Percentiles rank a stretch among this genome's conserved stretches.
phyloP scores from a whole-genome alignment of 495 filamentous ascomycete species.

The Neurospora sp. region DNA sequence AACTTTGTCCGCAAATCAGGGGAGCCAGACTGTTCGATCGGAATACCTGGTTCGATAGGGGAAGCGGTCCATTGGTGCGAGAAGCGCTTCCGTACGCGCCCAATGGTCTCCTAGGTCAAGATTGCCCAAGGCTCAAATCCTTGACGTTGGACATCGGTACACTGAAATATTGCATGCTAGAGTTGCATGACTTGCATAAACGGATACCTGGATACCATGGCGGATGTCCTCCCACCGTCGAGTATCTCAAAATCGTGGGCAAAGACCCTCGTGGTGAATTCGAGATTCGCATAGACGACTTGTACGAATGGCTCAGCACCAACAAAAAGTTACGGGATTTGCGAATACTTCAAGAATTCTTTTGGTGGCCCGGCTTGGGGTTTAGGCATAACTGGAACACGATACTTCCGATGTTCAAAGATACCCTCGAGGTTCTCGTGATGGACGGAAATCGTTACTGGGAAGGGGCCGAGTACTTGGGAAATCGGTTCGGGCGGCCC shows the following conservation, averaged over 20 bases:
- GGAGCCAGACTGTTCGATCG: neutral
- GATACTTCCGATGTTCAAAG: neutral
- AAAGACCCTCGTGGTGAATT: neutral
- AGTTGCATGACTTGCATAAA: too few relatives aligned
- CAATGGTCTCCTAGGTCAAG: neutral
- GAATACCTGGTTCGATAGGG: neutral
- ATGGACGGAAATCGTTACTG: neutral
- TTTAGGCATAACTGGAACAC: neutral
- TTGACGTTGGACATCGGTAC: neutral
- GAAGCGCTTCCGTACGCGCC: neutral
- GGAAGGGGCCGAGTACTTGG: rapidly evolving
- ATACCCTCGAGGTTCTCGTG: neutral
- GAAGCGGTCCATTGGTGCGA: neutral
- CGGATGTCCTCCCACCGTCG: neutral
- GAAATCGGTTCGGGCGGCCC: neutral
- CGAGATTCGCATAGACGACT: neutral
- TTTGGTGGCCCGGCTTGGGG: too few relatives aligned
- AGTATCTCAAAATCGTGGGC: neutral
- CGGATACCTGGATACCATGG: neutral
- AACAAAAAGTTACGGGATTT: neutral
- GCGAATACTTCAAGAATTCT: neutral
- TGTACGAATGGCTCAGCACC: neutral
- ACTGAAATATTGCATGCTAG: neutral
- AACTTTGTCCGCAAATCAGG: neutral
- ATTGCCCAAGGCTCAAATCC: neutral